Conservation (phyloP, 495 filamentous ascomycete species). For the Recurvomyces mirabilis region DNA sequence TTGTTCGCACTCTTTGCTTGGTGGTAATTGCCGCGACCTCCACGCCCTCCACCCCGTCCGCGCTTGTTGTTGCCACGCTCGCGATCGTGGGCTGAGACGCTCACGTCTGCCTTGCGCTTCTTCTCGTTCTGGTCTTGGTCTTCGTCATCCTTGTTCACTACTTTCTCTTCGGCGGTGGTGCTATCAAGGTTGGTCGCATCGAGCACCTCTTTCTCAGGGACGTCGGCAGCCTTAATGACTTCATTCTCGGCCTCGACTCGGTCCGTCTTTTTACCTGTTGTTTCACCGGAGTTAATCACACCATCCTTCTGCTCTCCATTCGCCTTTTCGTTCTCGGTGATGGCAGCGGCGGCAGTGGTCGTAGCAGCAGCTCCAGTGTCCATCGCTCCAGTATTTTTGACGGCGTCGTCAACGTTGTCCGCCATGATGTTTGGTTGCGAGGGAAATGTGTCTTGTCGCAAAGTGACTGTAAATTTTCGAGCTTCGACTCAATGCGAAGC, state of each 20-base stretch:
- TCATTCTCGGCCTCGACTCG: conserved; percentile 9
- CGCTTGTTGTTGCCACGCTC: conserved; percentile 6
- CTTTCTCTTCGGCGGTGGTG: not conserved
- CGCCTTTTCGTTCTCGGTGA: no score
- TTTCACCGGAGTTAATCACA: no score
- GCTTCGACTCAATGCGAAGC: no score
- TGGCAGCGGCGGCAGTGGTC: no score
- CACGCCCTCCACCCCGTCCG: not conserved
- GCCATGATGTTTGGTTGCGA: no score
- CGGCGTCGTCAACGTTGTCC: no score
- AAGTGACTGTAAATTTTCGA: no score
- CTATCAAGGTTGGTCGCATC: not conserved
- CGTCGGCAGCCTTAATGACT: conserved; percentile 4
- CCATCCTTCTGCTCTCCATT: no score
- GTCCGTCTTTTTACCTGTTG: no score
- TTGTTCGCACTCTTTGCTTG: not conserved
- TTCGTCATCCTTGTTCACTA: not conserved
- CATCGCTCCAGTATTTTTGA: no score
- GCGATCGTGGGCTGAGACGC: conserved; percentile 8
- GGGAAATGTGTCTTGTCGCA: no score
- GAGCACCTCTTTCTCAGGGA: conserved; percentile 3
- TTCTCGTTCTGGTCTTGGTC: not conserved
- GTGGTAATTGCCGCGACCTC: not conserved
- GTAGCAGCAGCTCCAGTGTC: no score
- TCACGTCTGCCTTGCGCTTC: conserved; percentile 11